Percentiles rank a stretch among this genome's conserved stretches.
phyloP scores from a whole-genome alignment of 176 grass and related monocot genomes.

The Musa beccarii region DNA sequence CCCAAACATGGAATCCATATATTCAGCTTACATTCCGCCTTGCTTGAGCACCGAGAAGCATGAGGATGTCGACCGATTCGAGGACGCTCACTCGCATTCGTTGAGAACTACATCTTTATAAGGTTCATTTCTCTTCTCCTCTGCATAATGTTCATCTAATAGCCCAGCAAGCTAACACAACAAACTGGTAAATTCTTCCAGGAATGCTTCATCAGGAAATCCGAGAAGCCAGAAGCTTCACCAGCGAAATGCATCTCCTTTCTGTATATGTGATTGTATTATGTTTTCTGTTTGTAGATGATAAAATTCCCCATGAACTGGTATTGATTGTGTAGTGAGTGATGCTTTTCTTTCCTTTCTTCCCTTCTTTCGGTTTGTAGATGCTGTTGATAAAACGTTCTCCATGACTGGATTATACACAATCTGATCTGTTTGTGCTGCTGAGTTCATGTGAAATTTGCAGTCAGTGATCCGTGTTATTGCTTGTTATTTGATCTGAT shows the following conservation, averaged over 20 bases:
- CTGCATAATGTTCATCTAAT: neutral
- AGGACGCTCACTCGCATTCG: slow-evolving; percentile 51
- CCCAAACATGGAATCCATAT: slow-evolving; percentile 60
- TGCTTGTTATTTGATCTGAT: neutral
- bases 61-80: slow-evolving; percentile 55
- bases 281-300: neutral
- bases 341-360: neutral
- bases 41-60: slow-evolving; percentile 63
- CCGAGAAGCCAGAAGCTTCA: neutral
- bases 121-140: slow-evolving; percentile 1
- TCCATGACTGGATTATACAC: neutral
- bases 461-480: neutral
- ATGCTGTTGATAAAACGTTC: neutral
- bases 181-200: neutral
- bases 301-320: neutral
- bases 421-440: neutral
- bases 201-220: neutral
- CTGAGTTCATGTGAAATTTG: neutral
- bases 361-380: neutral
- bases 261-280: neutral
- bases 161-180: neutral
- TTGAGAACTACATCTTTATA: slow-evolving; percentile 53
- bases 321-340: neutral
- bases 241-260: neutral
- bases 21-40: slow-evolving; percentile 48